Base-by-base conservation (phyloP, 2,329 filamentous ascomycete species). In the Colletotrichum sojae region DNA sequence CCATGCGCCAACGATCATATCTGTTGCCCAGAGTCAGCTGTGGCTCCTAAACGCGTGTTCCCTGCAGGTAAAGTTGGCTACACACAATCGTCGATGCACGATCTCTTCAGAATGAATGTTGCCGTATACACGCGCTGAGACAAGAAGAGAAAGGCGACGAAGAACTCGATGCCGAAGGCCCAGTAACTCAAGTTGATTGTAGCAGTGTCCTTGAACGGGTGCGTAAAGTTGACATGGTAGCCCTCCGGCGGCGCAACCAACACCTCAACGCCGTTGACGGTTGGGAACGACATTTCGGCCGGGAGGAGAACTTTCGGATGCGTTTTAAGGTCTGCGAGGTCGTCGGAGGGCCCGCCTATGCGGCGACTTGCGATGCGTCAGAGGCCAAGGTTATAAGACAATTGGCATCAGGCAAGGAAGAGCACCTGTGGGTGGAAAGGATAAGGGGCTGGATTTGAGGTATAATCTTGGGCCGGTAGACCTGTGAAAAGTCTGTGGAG, bases 61-160 rank as follows among this genome's bases (percentile, higher is more conserved):
- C 8, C 4, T 36, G 5, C 12, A 10, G 3, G 25, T 31, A 10
- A 22, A 1, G 3, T 8, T 15, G 18, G 48, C 70, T 45, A 43
- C 13, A 43, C 53, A 73, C 73, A 68, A 61, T 75, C 73, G 40
- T 75, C 73, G 16, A 72, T 45, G 4, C 66, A 55, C 6, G 73
- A 52, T 16, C 69, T 71, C 20, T 60, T 67, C 6, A 69, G 52
- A 6, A 74, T 55, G 36, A 61, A 76, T 1, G 76, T 53, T 62
- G 76, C 78, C 1, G 76, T 78, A 57, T 74, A 75, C 8, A 72
- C 54, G 12, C 73, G 59, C 46, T 75, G 73, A 5, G 51, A n/a
- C 12, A 75, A 15, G 13, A 66, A 55, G 5, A 72, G 25, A 3
- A 67, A 54, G 15, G 73, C 69, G 6, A 75, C 63, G 2, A 48